A percentile compares a stretch with the other conserved stretches of the same genome.
These are phyloP conservation scores for Globisporangium rhizosaccharum DNA, from an alignment of 352 stramenopile genomes.

Conservation along the genomic window DNA sequence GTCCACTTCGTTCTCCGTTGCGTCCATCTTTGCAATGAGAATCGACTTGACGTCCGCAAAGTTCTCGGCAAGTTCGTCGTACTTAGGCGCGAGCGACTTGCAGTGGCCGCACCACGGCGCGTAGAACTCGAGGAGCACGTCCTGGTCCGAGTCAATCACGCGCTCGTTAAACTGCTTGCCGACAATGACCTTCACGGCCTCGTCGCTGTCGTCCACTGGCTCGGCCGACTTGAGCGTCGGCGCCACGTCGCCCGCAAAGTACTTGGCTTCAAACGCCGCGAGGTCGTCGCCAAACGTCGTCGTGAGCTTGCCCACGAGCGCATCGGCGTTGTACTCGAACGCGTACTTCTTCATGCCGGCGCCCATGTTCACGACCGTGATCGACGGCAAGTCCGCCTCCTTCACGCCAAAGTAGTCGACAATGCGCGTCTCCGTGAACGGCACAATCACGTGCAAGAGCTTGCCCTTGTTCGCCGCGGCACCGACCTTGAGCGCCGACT, in stretches of 20 bases:
- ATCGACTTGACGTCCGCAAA: slow-evolving; percentile 89
- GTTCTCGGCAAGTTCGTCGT: slow-evolving; percentile 86
- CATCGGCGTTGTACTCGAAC: slow-evolving; percentile 66
- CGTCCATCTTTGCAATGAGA: slow-evolving; percentile 95
- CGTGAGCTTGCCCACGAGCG: slow-evolving; percentile 70
- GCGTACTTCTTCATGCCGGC: slow-evolving; percentile 92
- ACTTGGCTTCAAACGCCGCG: slow-evolving; percentile 68
- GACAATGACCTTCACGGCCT: slow-evolving; percentile 90
- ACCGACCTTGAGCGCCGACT: slow-evolving; percentile 51
- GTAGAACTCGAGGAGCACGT: slow-evolving; percentile 84
- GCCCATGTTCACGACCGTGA: slow-evolving; percentile 90
- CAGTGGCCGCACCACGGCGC: slow-evolving; percentile 76
- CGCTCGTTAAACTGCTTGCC: slow-evolving; percentile 90
- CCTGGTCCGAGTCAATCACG: slow-evolving; percentile 85
- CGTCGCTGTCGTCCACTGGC: slow-evolving; percentile 79
- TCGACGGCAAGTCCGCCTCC: slow-evolving; percentile 76
- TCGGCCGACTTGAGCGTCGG: slow-evolving; percentile 93
- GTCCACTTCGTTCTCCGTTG: slow-evolving; percentile 94
- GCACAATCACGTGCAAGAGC: slow-evolving; percentile 87
- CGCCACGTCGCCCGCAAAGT: slow-evolving; percentile 83
- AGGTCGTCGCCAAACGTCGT: slow-evolving; percentile 45
- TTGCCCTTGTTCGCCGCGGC: slow-evolving; percentile 84
- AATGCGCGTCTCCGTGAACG: slow-evolving; percentile 84
- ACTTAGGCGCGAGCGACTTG: slow-evolving; percentile 86
- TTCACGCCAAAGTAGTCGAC: slow-evolving; percentile 93